Base-by-base conservation (phyloP, 495 filamentous ascomycete species). In the Aspergillus leporis region DNA sequence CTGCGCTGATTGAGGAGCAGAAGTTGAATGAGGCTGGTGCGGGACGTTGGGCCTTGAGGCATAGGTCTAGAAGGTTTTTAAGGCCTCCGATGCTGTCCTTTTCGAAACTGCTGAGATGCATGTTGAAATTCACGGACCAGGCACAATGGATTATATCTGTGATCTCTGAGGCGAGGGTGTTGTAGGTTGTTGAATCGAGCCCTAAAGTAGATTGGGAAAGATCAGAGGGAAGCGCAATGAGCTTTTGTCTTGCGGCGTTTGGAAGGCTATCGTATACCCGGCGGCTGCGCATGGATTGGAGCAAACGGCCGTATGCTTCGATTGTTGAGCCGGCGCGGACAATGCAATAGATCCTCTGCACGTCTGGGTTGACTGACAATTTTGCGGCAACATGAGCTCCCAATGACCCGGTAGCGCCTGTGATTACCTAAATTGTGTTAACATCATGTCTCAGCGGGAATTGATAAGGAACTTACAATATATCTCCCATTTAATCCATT, bases 71-170 rank as follows among this genome's bases (percentile, higher is more conserved):
- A 13, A 90, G 78, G 57, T 86, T 78, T 0, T 67, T 65, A 7
- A 85, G 67, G 25, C 82, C 82, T 2, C 74, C 71, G 58, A 90
- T 79, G 61, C 83, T 83, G 38, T 83, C 78, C 22, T 67, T 66
- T 18, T 75, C 80, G 64, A 90, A 88, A 58, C 79, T 84, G n/a
- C 70, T 65, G 5, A 89, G 73, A 5, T 77, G 73, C 62, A 84
- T 73, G 58, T 83, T 87, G 77, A 90, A 90, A 67, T 90, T 89
- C 25, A 90, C 87, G 5, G 84, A 80, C 87, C 87, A 90, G 36
- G 86, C 87, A n/a, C 81, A 78, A 67, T 90, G 87, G 51, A 88
- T 80, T 25, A 87, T 71, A 0, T 74, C 61, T 4, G 81, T 84
- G 0, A 74, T 70, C 52, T 72, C 69, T 4, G 63, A 63, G 3